Percentiles rank a stretch among this genome's conserved stretches.
Evolutionary conservation across 1,284 basidiomycete species (phyloP).

Genomic region (Farysia itapuensis): DNA sequence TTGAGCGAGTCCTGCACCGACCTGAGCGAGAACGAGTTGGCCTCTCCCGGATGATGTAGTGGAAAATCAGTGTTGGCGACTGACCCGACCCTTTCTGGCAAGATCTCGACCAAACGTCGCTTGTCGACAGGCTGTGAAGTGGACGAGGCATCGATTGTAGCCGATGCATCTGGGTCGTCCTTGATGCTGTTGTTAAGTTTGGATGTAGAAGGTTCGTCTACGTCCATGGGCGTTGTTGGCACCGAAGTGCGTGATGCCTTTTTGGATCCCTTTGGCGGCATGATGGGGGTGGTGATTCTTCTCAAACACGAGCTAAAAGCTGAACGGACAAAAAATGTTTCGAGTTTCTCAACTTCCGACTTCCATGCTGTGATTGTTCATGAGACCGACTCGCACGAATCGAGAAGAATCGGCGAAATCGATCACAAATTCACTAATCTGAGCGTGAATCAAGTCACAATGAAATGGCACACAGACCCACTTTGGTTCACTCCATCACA

Average conservation of each 20-base stretch:
- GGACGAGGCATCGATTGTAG: conserved; percentile 25
- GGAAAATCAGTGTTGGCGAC: conserved; percentile 53
- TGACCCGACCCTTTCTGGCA: conserved; percentile 51
- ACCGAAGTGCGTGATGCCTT: conserved; percentile 7
- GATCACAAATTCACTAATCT: too few relatives aligned
- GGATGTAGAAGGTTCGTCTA: conserved; percentile 25
- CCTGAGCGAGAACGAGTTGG: conserved; percentile 36
- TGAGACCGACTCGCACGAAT: too few relatives aligned
- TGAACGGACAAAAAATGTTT: too few relatives aligned
- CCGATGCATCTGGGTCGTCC: conserved; percentile 22
- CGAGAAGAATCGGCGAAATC: too few relatives aligned
- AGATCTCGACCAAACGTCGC: conserved; percentile 50
- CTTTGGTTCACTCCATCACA: too few relatives aligned
- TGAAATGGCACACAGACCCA: too few relatives aligned
- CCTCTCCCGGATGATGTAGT: conserved; percentile 38
- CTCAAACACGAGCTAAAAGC: too few relatives aligned
- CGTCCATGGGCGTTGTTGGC: conserved; percentile 13
- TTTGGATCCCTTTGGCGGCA: conserved; percentile 33
- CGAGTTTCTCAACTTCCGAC: too few relatives aligned
- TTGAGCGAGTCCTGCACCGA: conserved; percentile 31
- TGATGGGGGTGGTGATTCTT: conserved; percentile 3
- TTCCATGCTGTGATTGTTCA: too few relatives aligned
- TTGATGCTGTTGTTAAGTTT: conserved; percentile 17
- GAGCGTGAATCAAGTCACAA: too few relatives aligned
- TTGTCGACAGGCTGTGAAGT: conserved; percentile 31